Evolutionary conservation across 768 basidiomycete species (phyloP), one percentile per base, ranked within the genome.

Genomic region (Strobilomyces confusus): DNA sequence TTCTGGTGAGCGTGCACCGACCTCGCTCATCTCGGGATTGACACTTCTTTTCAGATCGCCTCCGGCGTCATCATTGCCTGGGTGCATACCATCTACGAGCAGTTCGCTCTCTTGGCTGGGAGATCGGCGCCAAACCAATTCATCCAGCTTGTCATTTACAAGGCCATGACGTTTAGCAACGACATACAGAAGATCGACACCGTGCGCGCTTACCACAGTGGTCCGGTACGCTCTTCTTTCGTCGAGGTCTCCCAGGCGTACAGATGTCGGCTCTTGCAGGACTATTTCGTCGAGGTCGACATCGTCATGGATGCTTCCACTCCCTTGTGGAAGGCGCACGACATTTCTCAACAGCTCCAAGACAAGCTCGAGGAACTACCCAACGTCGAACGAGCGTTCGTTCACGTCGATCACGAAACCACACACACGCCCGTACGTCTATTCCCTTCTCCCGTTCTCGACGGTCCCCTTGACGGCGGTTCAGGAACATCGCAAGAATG

Each of bases 221-320:
- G 88, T 47, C 88, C 87, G 29, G 87, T 89, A 61, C 46, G 78
- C 46, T 13, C 17, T 4, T 36, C 20, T 42, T 29, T 12, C 14
- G 4, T 25, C 29, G 20, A 1, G 3, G 19, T 25, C 5, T 36
- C 33, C 5, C 12, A 12, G 1, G 13, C 32, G 26, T 22, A 17
- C 25, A 58, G 14, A 61, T 52, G 52, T 33, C 15, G 30, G 36
- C 19, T 40, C n/a, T 29, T 5, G 48, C 61, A 89, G 86, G 81
- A 92, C 54, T 95, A 93, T 65, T 90, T 94, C 65, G 94, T 98
- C 42, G 97, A 98, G 70, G 79, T 98, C 14, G 97, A 99, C 68
- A 81, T 98, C 43, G 95, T 98, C 40, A 90, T 98, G 87, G 80
- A 86, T 55, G 87, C 86, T 11, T 82, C 83, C 52, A 97, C 93